Base-by-base conservation (phyloP, 2,329 filamentous ascomycete genomes). In the Xylariomycetidae sp. region DNA sequence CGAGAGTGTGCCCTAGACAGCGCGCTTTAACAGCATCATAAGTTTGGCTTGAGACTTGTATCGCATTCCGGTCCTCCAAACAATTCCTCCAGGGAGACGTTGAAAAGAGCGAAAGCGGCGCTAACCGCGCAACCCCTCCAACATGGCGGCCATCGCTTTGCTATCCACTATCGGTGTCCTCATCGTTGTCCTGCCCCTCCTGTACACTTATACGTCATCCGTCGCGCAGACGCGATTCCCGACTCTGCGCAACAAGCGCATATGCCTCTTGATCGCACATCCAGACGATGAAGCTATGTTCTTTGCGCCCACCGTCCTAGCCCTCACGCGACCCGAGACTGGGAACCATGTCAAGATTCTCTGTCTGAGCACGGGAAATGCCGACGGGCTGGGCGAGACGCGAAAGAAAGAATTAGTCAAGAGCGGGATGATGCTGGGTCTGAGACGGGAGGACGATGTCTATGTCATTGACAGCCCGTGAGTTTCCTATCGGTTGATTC, bases 281-380 rank as follows among this genome's bases (percentile, higher is more conserved):
- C 92, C 92, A 0, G 92, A 98, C 63, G 92, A 98, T 54, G 92
- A 98, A 68, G 92, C 90, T 60, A 98, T 98, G 92, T 98, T 98
- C 72, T 98, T 98, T 64, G 80, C 88, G 43, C 92, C 92, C 0
- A 85, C 88, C 1, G 71, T 97, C 11, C 72, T 94, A 49, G 80
- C 85, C n/a, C 74, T 98, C 37, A 90, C 88, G 13, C 71, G 76
- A 11, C 87, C 88, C 4, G 77, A 81, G 38, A 71, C 83, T 14
- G 85, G 86, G 4, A 97, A 98, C 63, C 88, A 94, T 56, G 74
- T 98, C 54, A 92, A 94, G 64, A 94, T 98, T 43, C 66, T 97
- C 36, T 98, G 92, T 64, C 67, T 98, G 44, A 94, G 86, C 62
- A 90, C 81, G 46, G 89, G 88, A 36, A 74, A 97, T 57, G 88